A percentile compares a stretch with the other conserved stretches of the same genome.
Evolutionary conservation across 768 basidiomycete genomes (phyloP).

Genomic region (Tulasnella sp.): DNA sequence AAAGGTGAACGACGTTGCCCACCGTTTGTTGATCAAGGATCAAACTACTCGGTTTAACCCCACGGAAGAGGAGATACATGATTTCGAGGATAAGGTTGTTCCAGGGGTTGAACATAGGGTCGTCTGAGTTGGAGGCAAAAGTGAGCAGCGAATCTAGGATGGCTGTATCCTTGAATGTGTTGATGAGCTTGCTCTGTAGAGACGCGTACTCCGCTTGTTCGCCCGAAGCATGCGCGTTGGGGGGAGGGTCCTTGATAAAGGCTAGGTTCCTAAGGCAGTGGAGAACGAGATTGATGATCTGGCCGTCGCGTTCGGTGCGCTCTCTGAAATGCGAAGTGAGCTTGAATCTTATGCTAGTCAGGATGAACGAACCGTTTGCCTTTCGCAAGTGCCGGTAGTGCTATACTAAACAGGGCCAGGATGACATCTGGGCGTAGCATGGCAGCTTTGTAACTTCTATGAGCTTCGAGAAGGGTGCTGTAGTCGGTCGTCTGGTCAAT

Average conservation of each 20-base stretch:
- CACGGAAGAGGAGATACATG: constrained; percentile 78
- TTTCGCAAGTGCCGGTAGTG: constrained; percentile 69
- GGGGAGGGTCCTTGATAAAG: constrained; percentile 77
- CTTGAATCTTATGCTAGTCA: not conserved
- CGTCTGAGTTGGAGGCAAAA: constrained; percentile 67
- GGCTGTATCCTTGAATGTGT: constrained; percentile 54
- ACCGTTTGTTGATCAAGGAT: constrained; percentile 38
- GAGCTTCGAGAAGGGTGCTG: constrained; percentile 66
- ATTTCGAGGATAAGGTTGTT: constrained; percentile 90
- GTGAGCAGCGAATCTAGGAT: constrained; percentile 71
- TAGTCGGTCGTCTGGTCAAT: constrained; percentile 76
- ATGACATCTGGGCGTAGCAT: constrained; percentile 57
- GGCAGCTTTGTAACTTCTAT: constrained; percentile 80
- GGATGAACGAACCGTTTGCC: constrained; percentile 30
- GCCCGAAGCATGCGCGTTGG: constrained; percentile 55
- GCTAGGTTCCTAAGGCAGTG: constrained; percentile 88
- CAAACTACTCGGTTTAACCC: constrained; percentile 49
- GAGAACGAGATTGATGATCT: constrained; percentile 77
- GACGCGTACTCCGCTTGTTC: constrained; percentile 69
- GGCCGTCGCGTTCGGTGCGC: constrained; percentile 64
- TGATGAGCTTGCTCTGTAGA: constrained; percentile 57
- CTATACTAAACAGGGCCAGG: constrained; percentile 57
- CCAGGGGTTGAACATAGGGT: constrained; percentile 70
- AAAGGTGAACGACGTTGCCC: constrained; percentile 19
- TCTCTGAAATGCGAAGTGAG: constrained; percentile 30